Base-by-base conservation (phyloP, 73 alveolate species). In the Durusdinium trenchii region DNA sequence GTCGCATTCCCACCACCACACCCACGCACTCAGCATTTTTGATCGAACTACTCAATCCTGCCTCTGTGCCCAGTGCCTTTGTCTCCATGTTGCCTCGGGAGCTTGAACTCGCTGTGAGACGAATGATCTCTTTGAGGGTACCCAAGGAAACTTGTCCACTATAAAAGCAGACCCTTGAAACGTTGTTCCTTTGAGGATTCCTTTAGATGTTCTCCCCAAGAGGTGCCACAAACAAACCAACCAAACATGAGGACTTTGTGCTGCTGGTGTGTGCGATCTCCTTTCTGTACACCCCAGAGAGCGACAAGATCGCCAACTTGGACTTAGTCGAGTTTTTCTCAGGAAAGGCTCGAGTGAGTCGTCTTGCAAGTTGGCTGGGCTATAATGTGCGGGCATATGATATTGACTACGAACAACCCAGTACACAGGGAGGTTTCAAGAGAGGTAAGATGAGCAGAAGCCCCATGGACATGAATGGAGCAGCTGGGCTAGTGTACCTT, bases 391-490 rank as follows among this genome's bases (percentile, higher is more conserved):
- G 91, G 47, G 91, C 91, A 9, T 81, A 47, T 36, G 91, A 81
- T 81, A 0, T 81, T 46, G 0, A 28, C 69, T 81, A 81, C 69
- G 71, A 46, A 23, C 91, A 64, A 23, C 62, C 46, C 14, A 54
- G 62, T 10, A 7, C 45, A 35, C 91, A 64, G 1, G 9, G 35
- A 6, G 7, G 47, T 1, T 9, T 51, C 6, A 47, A 47, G 47
- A 28, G 69, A 1, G 46, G 69, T 5, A 81, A 32, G 30, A 28
- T 12, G 0, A 45, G 48, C 7, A 51, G 91, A 6, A 81, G 91
- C 91, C 47, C 71, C 47, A 81, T 81, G 91, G 91, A 81, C 47
- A 46, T 81, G 7, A 81, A 81, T 81, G 91, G 91, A 30, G 23
- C 71, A 3, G 91, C 91, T 0, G 91, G 91, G 6, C 30, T 81